A percentile compares a stretch with the other conserved stretches of the same genome.
Conservation (phyloP, 208 protist genomes). For the Angomonas desouzai region DNA sequence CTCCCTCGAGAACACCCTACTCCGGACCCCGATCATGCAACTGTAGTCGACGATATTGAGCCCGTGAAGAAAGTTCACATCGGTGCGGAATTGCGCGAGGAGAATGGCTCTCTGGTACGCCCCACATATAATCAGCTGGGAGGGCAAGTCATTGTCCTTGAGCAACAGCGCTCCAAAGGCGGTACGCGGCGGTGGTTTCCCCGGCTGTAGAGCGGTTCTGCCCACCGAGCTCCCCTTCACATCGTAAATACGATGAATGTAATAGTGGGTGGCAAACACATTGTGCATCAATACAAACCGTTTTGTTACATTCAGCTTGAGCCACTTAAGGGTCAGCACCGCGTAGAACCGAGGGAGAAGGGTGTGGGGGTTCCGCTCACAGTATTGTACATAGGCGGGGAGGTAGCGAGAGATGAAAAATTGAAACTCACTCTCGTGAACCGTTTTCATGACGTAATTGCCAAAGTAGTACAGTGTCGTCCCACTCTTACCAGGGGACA, state of each 20-base stretch:
- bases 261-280: conserved; percentile 83
- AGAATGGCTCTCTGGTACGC: conserved; percentile 65
- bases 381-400: conserved; percentile 69
- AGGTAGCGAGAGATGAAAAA: conserved; percentile 71
- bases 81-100: conserved; percentile 82
- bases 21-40: conserved; percentile 89
- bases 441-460: conserved; percentile 88
- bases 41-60: conserved; percentile 92
- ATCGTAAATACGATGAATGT: conserved; percentile 90
- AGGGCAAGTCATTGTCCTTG: conserved; percentile 86
- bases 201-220: conserved; percentile 45
- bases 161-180: conserved; percentile 77
- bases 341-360: conserved; percentile 85
- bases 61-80: conserved; percentile 69
- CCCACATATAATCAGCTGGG: conserved; percentile 82
- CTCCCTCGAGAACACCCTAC: conserved; percentile 58
- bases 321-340: conserved; percentile 65
- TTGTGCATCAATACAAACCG: conserved; percentile 93
- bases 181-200: conserved; percentile 55
- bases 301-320: conserved; percentile 36
- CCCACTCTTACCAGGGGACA: conserved; percentile 84
- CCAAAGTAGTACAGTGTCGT: conserved; percentile 86
- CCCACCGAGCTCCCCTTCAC: conserved; percentile 90
- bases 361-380: conserved; percentile 80
- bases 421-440: conserved; percentile 69